These are phyloP conservation scores for Arthrobotrys pseudoclavata DNA, from an alignment of 2,329 filamentous ascomycete species.

Conservation along the genomic window DNA sequence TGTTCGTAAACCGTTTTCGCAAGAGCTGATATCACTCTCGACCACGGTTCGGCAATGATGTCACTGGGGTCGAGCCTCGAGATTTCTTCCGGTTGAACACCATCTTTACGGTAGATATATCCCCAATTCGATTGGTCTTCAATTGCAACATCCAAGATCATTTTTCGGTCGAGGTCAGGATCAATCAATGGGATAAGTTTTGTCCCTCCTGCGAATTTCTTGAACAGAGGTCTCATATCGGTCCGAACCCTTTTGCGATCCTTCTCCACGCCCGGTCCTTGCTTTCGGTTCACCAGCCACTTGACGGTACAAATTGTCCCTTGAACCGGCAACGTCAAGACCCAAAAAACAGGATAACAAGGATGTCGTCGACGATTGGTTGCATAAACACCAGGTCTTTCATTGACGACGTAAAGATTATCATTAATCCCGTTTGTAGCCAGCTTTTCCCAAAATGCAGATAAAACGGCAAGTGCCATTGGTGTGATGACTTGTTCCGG, in stretches of 20 bases:
- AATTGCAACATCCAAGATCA: background rate
- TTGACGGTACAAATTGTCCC: constrained; percentile 18
- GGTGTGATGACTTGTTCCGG: constrained; percentile 26
- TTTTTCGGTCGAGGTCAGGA: background rate
- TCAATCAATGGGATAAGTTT: constrained; percentile 24
- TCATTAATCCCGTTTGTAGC: constrained; percentile 22
- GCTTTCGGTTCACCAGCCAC: background rate
- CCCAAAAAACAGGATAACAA: constrained; percentile 9
- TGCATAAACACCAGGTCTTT: background rate
- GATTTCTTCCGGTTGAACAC: constrained; percentile 5
- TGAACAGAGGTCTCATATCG: constrained; percentile 12
- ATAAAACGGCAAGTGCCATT: constrained; percentile 30
- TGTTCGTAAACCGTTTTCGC: constrained; percentile 12
- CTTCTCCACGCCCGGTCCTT: constrained; percentile 16
- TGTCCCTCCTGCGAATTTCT: constrained; percentile 21
- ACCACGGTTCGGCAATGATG: constrained; percentile 16
- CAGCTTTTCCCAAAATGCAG: constrained; percentile 32
- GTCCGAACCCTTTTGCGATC: constrained; percentile 4
- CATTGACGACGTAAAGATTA: background rate
- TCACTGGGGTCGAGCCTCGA: background rate
- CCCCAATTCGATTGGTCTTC: constrained; percentile 13
- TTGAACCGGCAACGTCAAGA: constrained; percentile 6
- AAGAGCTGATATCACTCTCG: constrained; percentile 4
- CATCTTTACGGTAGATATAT: constrained; percentile 30
- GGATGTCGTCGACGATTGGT: background rate